Evolutionary conservation across 768 basidiomycete species (phyloP), one percentile per base, ranked within the genome.

Genomic region (Flagelloscypha sp.): DNA sequence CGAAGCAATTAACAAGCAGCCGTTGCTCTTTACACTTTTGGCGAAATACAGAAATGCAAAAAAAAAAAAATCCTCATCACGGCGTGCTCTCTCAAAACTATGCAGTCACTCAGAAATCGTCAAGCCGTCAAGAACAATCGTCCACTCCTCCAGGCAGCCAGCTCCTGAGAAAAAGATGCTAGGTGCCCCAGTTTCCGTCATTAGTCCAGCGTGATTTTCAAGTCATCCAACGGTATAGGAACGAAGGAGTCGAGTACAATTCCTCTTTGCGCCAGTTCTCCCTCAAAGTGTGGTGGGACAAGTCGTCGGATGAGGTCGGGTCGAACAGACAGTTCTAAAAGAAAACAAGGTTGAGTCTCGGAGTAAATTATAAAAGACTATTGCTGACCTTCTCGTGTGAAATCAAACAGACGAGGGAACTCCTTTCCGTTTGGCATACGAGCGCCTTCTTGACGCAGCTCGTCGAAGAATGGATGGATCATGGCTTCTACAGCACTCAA

Each of bases 361-460:
- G 22, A 37, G 18, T 11, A 9, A 33, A 29, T 23, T 30, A 37
- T 33, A 27, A 15, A 35, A 12, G 29, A 36, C 16, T 30, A 23
- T 19, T 23, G 64, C 87, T 63, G 47, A 92, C 92, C 90, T 66
- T 95, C 94, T 44, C 85, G 79, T 37, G 92, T 89, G 56, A 95
- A 97, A 66, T 99, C 77, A 61, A 99, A 98, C 46, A 99, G 63
- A 22, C 74, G 72, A 2, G 95, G 95, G 62, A 97, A 88, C 35
- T 94, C 89, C 59, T 89, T 93, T 43, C 95, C 93, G 48, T 93
- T 95, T 6, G 93, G 92, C 88, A 99, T 88, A 60, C 80, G 77
- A 29, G 87, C 84, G 0, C 88, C 90, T 54, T 93, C 87, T 27
- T 72, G 72, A 44, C 89, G 78, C 49, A 99, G 61, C 62, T 99